A percentile compares a stretch with the other conserved stretches of the same genome.
These are phyloP conservation scores for Geotrichum histeridarum DNA, from an alignment of 1,139 yeast species.

Conservation along the genomic window DNA sequence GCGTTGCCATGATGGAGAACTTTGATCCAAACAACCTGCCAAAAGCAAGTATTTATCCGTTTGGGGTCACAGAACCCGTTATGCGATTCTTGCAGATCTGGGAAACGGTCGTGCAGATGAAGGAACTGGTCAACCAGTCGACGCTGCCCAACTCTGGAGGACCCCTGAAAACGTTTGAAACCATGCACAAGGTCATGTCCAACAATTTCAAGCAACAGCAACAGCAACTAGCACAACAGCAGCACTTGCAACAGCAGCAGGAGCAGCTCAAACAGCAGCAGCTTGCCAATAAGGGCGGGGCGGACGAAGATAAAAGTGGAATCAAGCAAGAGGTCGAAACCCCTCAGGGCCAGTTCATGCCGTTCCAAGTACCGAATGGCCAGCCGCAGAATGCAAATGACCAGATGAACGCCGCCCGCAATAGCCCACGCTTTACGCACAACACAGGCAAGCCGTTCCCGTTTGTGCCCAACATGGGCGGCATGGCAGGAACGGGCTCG, in stretches of 20 bases:
- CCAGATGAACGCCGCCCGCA: constrained; percentile 6
- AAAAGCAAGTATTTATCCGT: constrained; percentile 31
- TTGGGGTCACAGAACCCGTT: constrained; percentile 59
- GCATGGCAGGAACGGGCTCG: too few species aligned
- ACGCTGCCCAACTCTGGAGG: constrained; percentile 44
- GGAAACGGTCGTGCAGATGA: constrained; percentile 68
- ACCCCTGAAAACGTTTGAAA: constrained; percentile 57
- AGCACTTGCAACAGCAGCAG: constrained; percentile 9
- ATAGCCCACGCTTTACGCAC: constrained; percentile 1
- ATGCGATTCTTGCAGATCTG: constrained; percentile 68
- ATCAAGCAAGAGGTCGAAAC: constrained; percentile 11
- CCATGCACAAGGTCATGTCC: constrained; percentile 28
- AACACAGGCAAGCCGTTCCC: constrained; percentile 4
- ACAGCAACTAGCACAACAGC: constrained; percentile 7
- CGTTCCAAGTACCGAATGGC: constrained; percentile 6
- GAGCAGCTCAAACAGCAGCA: constrained; percentile 18
- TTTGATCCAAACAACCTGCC: not conserved
- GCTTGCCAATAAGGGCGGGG: constrained; percentile 16
- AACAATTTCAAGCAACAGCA: constrained; percentile 11
- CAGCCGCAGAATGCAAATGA: constrained; percentile 19
- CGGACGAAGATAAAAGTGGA: not conserved
- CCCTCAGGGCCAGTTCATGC: not conserved
- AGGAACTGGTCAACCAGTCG: constrained; percentile 58
- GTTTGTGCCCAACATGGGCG: not conserved
- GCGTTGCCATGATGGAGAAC: constrained; percentile 2